Percentiles rank a stretch among this genome's conserved stretches.
phyloP scores from a whole-genome alignment of 441 rosid genomes.

The Eugenia klotzschiana region DNA sequence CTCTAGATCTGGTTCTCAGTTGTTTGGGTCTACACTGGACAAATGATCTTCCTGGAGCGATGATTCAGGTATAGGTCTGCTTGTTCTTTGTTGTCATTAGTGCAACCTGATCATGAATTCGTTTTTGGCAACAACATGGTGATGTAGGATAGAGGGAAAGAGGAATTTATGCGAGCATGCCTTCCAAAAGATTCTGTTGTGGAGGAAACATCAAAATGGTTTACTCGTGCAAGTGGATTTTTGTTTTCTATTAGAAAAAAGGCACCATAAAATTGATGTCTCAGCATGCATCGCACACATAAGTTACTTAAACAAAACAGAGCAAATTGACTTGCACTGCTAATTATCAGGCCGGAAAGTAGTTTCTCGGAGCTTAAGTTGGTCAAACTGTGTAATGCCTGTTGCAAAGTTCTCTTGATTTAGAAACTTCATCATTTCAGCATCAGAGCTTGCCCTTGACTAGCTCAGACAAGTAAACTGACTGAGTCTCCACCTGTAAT shows the following conservation, averaged over 20 bases:
- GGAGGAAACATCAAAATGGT: background rate
- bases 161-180: background rate
- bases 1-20: conserved; percentile 80
- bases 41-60: conserved; percentile 96
- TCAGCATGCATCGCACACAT: background rate
- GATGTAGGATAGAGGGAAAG: background rate
- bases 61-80: conserved; percentile 60
- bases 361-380: background rate
- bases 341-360: background rate
- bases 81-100: background rate
- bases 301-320: background rate
- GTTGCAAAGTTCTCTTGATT: background rate
- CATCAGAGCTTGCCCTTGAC: background rate
- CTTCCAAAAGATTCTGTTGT: background rate
- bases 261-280: background rate
- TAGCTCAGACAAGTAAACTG: background rate
- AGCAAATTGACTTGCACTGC: background rate
- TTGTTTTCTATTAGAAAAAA: background rate
- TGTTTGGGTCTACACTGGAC: conserved; percentile 98
- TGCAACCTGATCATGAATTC: background rate
- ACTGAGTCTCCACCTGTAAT: background rate
- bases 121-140: background rate
- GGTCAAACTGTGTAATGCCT: background rate
- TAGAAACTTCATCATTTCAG: background rate
- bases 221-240: background rate